Conservation (phyloP, 352 stramenopile genomes). For the Pythium brachiatum region DNA sequence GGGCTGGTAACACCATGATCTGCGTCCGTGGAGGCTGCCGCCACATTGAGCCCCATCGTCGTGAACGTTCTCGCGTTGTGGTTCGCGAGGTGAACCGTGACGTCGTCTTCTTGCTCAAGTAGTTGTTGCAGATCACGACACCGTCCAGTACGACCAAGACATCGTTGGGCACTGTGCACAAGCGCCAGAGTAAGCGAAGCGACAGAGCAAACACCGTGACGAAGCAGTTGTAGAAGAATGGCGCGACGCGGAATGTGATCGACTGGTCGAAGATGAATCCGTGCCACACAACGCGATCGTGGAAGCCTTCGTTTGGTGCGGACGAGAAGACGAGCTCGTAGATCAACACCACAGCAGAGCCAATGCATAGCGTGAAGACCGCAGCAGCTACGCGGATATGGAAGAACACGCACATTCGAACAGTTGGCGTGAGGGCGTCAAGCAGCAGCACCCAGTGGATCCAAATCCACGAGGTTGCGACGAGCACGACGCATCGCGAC, state of each 20-base stretch:
- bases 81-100: neutral
- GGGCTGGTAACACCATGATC: neutral
- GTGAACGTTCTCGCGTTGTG: neutral
- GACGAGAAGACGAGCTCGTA: constrained; percentile 6
- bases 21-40: neutral
- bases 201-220: constrained; percentile 4
- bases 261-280: neutral
- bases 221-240: constrained; percentile 23
- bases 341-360: neutral
- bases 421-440: constrained; percentile 8
- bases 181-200: constrained; percentile 13
- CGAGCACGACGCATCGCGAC: neutral
- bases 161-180: constrained; percentile 5
- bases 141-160: constrained; percentile 18
- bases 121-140: constrained; percentile 15
- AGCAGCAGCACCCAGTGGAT: constrained; percentile 11
- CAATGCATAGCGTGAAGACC: constrained; percentile 7
- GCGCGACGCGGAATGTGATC: neutral
- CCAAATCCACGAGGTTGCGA: constrained; percentile 8
- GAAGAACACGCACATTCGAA: constrained; percentile 2
- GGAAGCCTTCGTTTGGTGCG: neutral
- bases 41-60: constrained; percentile 1
- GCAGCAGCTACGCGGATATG: neutral
- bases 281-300: constrained; percentile 7
- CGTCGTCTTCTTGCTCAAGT: neutral